phyloP scores from a whole-genome alignment of 2,329 filamentous ascomycete genomes.

The Hymenoscyphus fructigenus region DNA sequence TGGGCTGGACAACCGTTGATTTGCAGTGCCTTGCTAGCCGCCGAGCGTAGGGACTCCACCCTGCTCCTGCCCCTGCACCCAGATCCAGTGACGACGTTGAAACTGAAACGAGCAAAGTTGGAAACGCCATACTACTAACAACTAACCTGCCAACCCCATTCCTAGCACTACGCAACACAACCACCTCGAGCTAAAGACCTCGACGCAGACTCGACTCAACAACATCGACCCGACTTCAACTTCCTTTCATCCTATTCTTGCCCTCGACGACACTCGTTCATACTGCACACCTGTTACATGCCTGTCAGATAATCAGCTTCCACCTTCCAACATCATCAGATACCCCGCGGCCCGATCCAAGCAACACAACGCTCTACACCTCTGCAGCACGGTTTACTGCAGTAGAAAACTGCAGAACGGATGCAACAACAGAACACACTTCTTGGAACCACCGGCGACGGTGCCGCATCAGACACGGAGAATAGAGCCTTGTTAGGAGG shows the following conservation, averaged over 20 bases:
- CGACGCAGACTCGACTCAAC: background rate
- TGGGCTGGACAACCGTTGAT: too few relatives aligned
- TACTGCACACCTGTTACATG: background rate
- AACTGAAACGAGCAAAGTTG: background rate
- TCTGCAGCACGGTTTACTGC: conserved; percentile 24
- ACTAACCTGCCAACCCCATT: background rate
- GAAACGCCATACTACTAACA: background rate
- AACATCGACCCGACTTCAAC: background rate
- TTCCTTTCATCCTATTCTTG: background rate
- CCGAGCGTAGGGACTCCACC: too few relatives aligned
- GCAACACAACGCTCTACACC: conserved; percentile 11
- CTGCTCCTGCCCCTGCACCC: too few relatives aligned
- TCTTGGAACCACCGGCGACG: conserved; percentile 24
- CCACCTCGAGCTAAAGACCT: background rate
- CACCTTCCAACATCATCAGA: conserved; percentile 13
- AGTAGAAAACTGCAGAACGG: conserved; percentile 23
- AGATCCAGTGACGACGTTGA: too few relatives aligned
- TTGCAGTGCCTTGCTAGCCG: too few relatives aligned
- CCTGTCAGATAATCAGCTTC: background rate
- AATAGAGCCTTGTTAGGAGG: conserved; percentile 16
- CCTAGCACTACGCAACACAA: background rate
- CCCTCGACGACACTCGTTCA: conserved; percentile 4
- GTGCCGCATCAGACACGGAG: conserved; percentile 23
- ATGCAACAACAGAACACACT: conserved; percentile 31
- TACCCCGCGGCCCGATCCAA: conserved; percentile 9